Evolutionary conservation across 1,139 yeast species (phyloP).

Genomic region (Waltiozyma solani): DNA sequence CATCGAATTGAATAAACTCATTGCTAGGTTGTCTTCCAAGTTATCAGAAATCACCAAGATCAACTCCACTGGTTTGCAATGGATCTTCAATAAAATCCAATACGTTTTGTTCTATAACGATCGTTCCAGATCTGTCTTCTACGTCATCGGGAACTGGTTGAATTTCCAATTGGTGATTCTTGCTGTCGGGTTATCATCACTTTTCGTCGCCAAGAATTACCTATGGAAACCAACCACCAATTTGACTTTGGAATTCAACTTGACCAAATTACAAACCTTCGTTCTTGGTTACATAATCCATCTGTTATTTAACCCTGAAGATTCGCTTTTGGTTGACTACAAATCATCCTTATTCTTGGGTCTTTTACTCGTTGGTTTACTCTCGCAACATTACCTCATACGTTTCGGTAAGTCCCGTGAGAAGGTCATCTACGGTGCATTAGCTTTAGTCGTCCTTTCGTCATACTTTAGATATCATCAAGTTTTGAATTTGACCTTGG

Average conservation of each 20-base stretch:
- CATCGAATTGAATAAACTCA: slow-evolving; percentile 10
- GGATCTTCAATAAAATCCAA: neutral
- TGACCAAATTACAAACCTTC: slow-evolving; percentile 17
- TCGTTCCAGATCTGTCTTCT: slow-evolving; percentile 32
- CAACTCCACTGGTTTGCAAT: neutral
- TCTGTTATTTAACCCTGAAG: slow-evolving; percentile 21
- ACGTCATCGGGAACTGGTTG: slow-evolving; percentile 49
- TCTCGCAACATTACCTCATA: neutral
- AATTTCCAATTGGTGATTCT: slow-evolving; percentile 25
- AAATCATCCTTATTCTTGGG: slow-evolving; percentile 56
- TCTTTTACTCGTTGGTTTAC: slow-evolving; percentile 37
- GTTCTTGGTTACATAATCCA: slow-evolving; percentile 49
- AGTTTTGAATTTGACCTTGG: slow-evolving; percentile 31
- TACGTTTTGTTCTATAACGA: neutral
- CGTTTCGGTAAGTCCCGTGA: neutral
- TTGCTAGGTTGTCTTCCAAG: slow-evolving; percentile 6
- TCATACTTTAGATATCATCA: slow-evolving; percentile 24
- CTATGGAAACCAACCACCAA: slow-evolving; percentile 4
- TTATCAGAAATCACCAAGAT: neutral
- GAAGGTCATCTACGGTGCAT: slow-evolving; percentile 1
- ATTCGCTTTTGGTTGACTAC: slow-evolving; percentile 25
- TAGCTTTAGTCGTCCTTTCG: slow-evolving; percentile 22
- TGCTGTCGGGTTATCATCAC: slow-evolving; percentile 6
- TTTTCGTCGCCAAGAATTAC: slow-evolving; percentile 6
- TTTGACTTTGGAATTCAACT: neutral